phyloP scores from a whole-genome alignment of 208 protist genomes.

The Trypanosoma scelopori region DNA sequence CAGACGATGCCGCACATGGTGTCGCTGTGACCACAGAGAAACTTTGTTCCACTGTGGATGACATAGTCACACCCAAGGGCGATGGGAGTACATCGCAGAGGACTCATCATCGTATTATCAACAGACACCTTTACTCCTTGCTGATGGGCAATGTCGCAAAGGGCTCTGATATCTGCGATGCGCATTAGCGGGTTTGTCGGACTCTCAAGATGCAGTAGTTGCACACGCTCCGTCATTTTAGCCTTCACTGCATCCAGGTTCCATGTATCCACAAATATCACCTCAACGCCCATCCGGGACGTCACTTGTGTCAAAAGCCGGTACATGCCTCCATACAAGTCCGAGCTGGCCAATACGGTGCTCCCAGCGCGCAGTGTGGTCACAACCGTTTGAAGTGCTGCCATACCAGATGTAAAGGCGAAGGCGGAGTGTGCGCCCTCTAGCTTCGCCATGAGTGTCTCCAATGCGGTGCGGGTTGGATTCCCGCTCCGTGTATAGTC shows the following conservation, averaged over 20 bases:
- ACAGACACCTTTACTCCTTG: conserved; percentile 85
- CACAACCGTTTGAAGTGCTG: conserved; percentile 83
- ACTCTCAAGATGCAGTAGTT: conserved; percentile 94
- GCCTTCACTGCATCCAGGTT: conserved; percentile 55
- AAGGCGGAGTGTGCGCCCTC: conserved; percentile 90
- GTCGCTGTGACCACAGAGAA: conserved; percentile 95
- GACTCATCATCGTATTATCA: conserved; percentile 97
- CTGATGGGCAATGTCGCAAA: conserved; percentile 76
- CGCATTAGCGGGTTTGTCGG: conserved; percentile 95
- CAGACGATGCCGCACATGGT: conserved; percentile 88
- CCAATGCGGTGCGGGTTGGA: conserved; percentile 91
- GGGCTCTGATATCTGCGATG: conserved; percentile 83
- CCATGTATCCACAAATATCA: conserved; percentile 89
- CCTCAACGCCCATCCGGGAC: conserved; percentile 59
- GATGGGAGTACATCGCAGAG: conserved; percentile 94
- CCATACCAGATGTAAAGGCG: conserved; percentile 89
- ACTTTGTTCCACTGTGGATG: conserved; percentile 96
- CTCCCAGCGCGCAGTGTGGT: conserved; percentile 74
- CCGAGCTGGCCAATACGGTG: conserved; percentile 78
- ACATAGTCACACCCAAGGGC: conserved; percentile 94
- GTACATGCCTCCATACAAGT: conserved; percentile 95
- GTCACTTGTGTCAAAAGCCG: conserved; percentile 87
- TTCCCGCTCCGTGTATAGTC: conserved; percentile 95
- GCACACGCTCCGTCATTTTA: conserved; percentile 43
- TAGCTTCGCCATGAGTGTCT: conserved; percentile 88